Evolutionary conservation across 495 filamentous ascomycete genomes (phyloP).

Genomic region (Lepidopterella palustris): DNA sequence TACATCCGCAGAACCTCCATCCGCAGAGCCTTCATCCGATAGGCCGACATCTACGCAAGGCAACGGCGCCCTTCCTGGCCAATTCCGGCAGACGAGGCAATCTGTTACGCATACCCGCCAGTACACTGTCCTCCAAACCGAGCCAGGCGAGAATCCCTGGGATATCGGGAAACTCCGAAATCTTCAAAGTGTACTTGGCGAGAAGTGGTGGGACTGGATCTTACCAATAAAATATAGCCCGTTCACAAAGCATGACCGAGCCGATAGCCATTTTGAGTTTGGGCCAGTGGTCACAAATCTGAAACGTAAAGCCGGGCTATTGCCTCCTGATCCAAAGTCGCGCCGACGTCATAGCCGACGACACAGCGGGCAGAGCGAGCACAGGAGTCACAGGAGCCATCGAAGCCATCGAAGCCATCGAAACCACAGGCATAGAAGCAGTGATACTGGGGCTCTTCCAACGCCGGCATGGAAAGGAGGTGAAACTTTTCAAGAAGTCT

Average conservation of each 20-base stretch:
- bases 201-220: conserved; percentile 12
- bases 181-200: conserved; percentile 16
- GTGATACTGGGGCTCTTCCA: too few species aligned
- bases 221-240: conserved; percentile 19
- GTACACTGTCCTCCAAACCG: conserved; percentile 16
- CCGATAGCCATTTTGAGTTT: conserved; percentile 15
- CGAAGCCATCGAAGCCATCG: neutral
- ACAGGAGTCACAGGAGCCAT: neutral
- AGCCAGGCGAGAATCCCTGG: conserved; percentile 21
- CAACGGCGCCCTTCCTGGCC: neutral
- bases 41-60: neutral
- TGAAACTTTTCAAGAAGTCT: too few species aligned
- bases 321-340: neutral
- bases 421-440: neutral
- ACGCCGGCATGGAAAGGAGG: too few species aligned
- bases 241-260: conserved; percentile 4
- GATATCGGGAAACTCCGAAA: conserved; percentile 8
- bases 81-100: neutral
- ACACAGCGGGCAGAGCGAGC: neutral
- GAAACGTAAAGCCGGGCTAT: neutral
- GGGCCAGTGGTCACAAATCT: conserved; percentile 4
- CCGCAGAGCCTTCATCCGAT: neutral
- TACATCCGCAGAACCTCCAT: neutral
- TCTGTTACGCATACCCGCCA: neutral
- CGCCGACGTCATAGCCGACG: neutral